phyloP scores from a whole-genome alignment of 257 asterid species.

The Linderniella brevidens region DNA sequence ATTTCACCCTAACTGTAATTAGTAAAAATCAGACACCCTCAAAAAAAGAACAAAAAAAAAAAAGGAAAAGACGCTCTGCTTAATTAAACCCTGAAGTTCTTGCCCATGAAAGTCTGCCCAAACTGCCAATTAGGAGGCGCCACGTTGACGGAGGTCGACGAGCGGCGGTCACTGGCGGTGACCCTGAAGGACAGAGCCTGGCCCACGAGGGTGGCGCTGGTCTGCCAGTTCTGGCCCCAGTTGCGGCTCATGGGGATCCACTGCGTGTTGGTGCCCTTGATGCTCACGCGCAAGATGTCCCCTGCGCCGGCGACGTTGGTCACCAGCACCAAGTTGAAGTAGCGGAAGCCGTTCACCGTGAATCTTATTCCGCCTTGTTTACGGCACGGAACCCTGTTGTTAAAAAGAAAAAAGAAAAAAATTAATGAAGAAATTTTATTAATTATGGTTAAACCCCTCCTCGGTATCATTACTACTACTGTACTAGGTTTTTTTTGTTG shows the following conservation, averaged over 20 bases:
- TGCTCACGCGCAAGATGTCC: constrained; percentile 42
- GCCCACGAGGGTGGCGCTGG: constrained; percentile 33
- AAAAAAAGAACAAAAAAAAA: too few species aligned
- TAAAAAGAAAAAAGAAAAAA: too few species aligned
- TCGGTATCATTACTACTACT: too few species aligned
- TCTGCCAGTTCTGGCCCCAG: constrained; percentile 68
- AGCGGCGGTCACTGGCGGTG: constrained; percentile 35
- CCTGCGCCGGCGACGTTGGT: constrained; percentile 51
- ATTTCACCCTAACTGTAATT: too few species aligned
- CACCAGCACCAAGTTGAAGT: constrained; percentile 42
- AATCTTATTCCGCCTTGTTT: constrained; percentile 57
- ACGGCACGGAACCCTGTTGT: constrained; percentile 32
- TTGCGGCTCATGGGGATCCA: constrained; percentile 69
- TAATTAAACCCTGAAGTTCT: constrained; percentile 30
- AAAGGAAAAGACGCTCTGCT: neutral
- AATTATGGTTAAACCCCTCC: too few species aligned
- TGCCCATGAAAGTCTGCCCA: constrained; percentile 54
- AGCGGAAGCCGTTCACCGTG: constrained; percentile 33
- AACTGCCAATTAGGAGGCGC: constrained; percentile 48
- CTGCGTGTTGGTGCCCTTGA: constrained; percentile 51
- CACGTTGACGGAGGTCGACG: constrained; percentile 26
- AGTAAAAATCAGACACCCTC: too few species aligned
- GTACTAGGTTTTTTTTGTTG: too few species aligned
- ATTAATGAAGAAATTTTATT: too few species aligned
- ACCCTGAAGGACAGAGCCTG: constrained; percentile 57